These are phyloP conservation scores for Penicillium sclerotiorum DNA, from an alignment of 2,329 filamentous ascomycete genomes.

Conservation along the genomic window DNA sequence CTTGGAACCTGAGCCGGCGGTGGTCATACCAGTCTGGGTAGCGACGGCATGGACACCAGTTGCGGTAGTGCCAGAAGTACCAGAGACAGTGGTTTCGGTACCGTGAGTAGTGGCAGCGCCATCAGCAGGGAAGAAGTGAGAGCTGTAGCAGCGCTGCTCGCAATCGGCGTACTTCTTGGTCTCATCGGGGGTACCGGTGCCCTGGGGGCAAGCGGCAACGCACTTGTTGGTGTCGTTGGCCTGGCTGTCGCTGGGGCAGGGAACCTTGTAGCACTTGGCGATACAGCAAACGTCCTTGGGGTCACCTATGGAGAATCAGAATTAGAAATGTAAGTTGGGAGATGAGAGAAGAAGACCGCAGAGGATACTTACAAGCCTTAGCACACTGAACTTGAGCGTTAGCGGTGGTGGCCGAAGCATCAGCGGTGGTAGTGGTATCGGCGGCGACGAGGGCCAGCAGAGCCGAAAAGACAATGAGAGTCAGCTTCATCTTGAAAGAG, in stretches of 20 bases:
- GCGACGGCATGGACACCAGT: constrained; percentile 5
- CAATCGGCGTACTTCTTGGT: constrained; percentile 52
- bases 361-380: constrained; percentile 38
- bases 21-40: neutral
- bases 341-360: neutral
- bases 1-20: constrained; percentile 1
- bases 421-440: constrained; percentile 30
- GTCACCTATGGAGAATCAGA: constrained; percentile 35
- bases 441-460: constrained; percentile 50
- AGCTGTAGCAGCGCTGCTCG: constrained; percentile 53
- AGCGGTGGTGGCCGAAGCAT: constrained; percentile 33
- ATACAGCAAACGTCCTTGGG: constrained; percentile 53
- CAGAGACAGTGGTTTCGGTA: constrained; percentile 21
- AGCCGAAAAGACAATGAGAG: constrained; percentile 46
- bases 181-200: constrained; percentile 50
- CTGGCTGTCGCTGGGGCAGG: constrained; percentile 55
- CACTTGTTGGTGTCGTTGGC: constrained; percentile 56
- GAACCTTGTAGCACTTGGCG: constrained; percentile 54
- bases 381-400: constrained; percentile 40
- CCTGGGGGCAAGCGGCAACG: constrained; percentile 56
- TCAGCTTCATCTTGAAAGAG: constrained; percentile 44
- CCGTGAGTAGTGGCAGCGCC: constrained; percentile 21
- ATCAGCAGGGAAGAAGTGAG: constrained; percentile 49
- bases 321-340: neutral
- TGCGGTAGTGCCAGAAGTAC: constrained; percentile 25